Evolutionary conservation across 2,329 filamentous ascomycete genomes (phyloP), one percentile per base, ranked within the genome.

Genomic region (Tolypocladium cylindrosporum): DNA sequence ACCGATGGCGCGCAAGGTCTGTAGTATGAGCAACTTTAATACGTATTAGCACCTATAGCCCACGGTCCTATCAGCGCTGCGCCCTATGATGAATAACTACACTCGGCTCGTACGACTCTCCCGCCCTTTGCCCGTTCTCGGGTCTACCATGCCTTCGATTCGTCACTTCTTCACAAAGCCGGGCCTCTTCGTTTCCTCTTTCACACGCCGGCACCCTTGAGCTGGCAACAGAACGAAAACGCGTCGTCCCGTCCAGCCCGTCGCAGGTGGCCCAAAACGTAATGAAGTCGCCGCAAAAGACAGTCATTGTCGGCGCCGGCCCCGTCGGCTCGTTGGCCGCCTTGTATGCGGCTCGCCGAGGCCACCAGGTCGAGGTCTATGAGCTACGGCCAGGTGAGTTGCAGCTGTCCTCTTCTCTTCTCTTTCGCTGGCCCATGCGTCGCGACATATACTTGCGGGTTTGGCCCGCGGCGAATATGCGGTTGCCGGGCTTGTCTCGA

Each of bases 241-340:
- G 16, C 16, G 10, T 34, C 48, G 11, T 36, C 48, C 11, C 31
- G 13, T 21, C 19, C 31, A 21, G 19, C 48, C 48, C 36, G 31
- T 48, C 19, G 31, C 31, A 7, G 48, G 48, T 37, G 45, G 45
- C 16, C 45, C 16, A 34, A 27, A 16, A 34, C 48, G 19, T 14
- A 36, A 59, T 59, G 58, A 42, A 50, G 27, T 40, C 55, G 21
- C 55, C 58, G 34, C 58, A 90, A 66, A 94, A 90, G 73, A 84
- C 89, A 57, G 81, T 96, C 24, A 82, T 99, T 53, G 87, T 99
- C 54, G 94, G 94, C 57, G 94, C 92, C 57, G 94, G 94, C 1
- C 94, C 94, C 0, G 94, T 99, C 9, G 94, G 94, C 43, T 90
- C 92, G 13, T 78, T 99, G 48, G 92, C 94, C 31, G 94, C 91